Conservation (phyloP, 306 rosid genomes). For the Amphicarpaea edgeworthii region DNA sequence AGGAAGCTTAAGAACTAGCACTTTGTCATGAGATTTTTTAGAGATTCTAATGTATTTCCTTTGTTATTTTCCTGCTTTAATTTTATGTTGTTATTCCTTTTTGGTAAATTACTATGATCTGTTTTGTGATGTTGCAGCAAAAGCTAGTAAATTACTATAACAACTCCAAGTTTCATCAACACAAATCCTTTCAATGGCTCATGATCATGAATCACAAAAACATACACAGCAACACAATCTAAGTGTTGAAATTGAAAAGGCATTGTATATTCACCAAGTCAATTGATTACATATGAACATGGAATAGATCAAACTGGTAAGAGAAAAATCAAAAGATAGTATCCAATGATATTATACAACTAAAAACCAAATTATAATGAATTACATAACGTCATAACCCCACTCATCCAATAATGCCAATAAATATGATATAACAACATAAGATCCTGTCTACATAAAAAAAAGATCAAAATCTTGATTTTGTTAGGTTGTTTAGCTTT, state of each 20-base stretch:
- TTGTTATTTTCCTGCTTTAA: too few species aligned
- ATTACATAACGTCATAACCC: background rate
- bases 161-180: background rate
- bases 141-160: too few species aligned
- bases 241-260: background rate
- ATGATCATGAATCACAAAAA: background rate
- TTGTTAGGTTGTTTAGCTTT: constrained; percentile 2
- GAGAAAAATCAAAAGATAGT: constrained; percentile 8
- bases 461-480: background rate
- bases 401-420: background rate
- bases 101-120: too few species aligned
- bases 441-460: background rate
- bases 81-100: too few species aligned
- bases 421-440: too few species aligned
- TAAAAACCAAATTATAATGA: constrained; percentile 1
- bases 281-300: background rate
- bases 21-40: too few species aligned
- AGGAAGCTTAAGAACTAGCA: too few species aligned
- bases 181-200: background rate
- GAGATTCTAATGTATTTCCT: too few species aligned
- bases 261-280: background rate
- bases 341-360: background rate
- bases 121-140: too few species aligned
- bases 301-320: background rate
- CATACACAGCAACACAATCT: background rate